Percentiles rank a stretch among this genome's conserved stretches.
Conservation (phyloP, 2,329 filamentous ascomycete species). For the Phyllosticta citribraziliensis region DNA sequence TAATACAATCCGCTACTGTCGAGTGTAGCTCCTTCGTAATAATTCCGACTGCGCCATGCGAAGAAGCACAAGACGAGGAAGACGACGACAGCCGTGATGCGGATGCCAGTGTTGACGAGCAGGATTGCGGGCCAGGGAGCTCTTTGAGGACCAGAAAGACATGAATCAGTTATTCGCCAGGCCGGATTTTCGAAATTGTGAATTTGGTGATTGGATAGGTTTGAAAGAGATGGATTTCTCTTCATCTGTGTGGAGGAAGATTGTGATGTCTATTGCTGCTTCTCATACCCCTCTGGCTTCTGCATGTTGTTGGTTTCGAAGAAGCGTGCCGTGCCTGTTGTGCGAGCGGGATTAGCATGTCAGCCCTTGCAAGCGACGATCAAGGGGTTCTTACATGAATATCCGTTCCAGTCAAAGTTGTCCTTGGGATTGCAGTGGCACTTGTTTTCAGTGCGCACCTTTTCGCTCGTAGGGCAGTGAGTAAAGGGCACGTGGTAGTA, state of each 20-base stretch:
- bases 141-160: not conserved
- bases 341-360: constrained; percentile 10
- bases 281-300: constrained; percentile 72
- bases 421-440: constrained; percentile 93
- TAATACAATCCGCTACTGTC: not conserved
- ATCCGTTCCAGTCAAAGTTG: constrained; percentile 99
- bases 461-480: constrained; percentile 87
- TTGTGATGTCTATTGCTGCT: constrained; percentile 8
- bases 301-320: constrained; percentile 72
- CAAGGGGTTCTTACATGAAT: constrained; percentile 64
- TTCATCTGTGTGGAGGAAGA: not conserved
- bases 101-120: not conserved
- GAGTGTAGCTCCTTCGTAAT: not conserved
- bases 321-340: constrained; percentile 70
- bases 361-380: not conserved
- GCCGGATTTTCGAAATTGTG: not conserved
- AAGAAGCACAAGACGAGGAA: not conserved
- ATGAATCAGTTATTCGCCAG: not conserved
- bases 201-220: not conserved
- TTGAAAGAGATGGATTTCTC: not conserved
- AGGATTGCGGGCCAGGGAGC: not conserved
- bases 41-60: not conserved
- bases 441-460: constrained; percentile 71
- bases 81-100: not conserved
- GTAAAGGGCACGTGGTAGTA: constrained; percentile 98